Base-by-base conservation (phyloP, 2,329 filamentous ascomycete genomes). In the Orbilia oligospora region DNA sequence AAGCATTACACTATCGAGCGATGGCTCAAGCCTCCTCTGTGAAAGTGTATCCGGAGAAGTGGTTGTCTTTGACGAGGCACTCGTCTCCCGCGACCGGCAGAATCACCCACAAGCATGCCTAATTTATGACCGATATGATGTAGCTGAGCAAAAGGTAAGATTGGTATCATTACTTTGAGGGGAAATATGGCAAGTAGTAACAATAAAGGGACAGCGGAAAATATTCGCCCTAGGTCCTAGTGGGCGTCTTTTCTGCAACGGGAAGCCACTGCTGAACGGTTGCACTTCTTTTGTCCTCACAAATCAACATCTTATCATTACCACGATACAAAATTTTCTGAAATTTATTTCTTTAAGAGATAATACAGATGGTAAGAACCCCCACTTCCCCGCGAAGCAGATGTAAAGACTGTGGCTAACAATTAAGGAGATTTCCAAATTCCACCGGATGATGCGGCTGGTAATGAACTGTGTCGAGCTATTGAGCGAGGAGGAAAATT, bases 241-340 rank as follows among this genome's bases (percentile, higher is more conserved):
- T 70, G 96, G 96, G 0, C 88, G 91, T 68, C 86, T 99, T 0
- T 97, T 92, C 83, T 93, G 91, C 48, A 92, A 94, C 83, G 90
- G 91, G 2, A 89, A 88, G 16, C 86, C 92, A 4, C 86, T 97
- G 53, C 89, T 91, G 14, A 93, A 92, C 84, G 97, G 96, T 81
- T 97, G 94, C 84, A 98, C 95, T 0, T 99, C 96, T 0, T 98
- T 97, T 82, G 84, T 94, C 5, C 86, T 94, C 27, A 97, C 95
- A 0, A 87, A 90, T 0, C 89, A 90, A 20, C 95, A 98, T 86
- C 87, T 99, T 14, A 90, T 98, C 73, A 94, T 95, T 83, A 99
- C 96, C 0, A 99, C 96, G 0, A 94, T 91, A 76, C 94, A 94
- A 80, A 94, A 98, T 83, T 87, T 97, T 2, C 87, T 99, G 80